Conservation (phyloP, 2,329 filamentous ascomycete genomes). For the Pyrenophora graminea region DNA sequence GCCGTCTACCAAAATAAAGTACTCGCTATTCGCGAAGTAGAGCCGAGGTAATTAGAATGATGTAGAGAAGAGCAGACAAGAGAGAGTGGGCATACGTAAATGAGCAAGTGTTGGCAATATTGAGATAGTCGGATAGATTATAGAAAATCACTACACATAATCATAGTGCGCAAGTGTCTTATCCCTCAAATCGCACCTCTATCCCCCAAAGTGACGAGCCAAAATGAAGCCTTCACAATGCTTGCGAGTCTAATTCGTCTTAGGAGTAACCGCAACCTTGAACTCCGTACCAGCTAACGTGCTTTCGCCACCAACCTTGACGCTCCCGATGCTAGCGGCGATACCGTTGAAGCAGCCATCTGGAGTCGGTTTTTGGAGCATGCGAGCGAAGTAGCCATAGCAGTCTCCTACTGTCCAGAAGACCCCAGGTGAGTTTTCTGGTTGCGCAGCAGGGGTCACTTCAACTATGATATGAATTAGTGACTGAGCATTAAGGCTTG, state of each 20-base stretch:
- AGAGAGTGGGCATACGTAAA: too few relatives aligned
- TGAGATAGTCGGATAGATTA: neutral
- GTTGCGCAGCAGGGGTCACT: constrained; percentile 28
- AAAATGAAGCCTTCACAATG: neutral
- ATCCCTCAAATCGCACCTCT: neutral
- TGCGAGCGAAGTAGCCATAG: constrained; percentile 34
- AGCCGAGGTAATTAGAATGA: too few relatives aligned
- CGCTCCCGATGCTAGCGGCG: constrained; percentile 29
- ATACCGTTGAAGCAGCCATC: constrained; percentile 25
- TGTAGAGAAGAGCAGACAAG: too few relatives aligned
- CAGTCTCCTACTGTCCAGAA: constrained; percentile 34
- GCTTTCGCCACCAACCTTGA: constrained; percentile 26
- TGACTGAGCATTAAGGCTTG: constrained; percentile 2
- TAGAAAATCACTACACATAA: neutral
- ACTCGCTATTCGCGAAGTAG: too few relatives aligned
- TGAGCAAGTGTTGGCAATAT: neutral
- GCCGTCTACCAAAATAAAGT: too few relatives aligned
- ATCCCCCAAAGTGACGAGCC: neutral
- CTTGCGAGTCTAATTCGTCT: neutral
- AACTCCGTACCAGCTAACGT: constrained; percentile 32
- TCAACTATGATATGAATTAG: constrained; percentile 20
- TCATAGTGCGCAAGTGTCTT: neutral
- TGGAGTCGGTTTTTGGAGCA: constrained; percentile 23
- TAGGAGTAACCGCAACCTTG: constrained; percentile 23
- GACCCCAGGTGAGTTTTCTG: constrained; percentile 18